Base-by-base conservation (phyloP, 106 monocot species). In the Allium sativum region DNA sequence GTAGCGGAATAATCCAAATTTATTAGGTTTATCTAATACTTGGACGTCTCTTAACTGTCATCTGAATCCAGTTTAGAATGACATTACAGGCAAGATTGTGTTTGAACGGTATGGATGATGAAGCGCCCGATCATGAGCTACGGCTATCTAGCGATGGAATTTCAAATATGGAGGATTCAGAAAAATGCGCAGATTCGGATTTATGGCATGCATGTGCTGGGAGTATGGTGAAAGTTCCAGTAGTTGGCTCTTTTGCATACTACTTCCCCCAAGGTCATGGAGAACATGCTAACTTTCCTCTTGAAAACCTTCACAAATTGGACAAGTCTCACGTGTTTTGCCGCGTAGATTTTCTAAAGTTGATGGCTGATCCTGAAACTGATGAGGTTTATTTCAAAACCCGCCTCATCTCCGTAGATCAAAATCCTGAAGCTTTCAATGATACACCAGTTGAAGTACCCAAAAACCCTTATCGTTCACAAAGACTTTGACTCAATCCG, bases 181-280 rank as follows among this genome's bases (percentile, higher is more conserved):
- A 67, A 16, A 72, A 69, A 53, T 79, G 79, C 58, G 18, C 76
- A 55, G 83, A 84, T 67, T 60, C 82, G 41, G 72, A 78, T 63
- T 74, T 83, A 19, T 83, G 82, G 82, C 82, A 83, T 58, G 82
- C 82, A 0, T 82, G 82, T 44, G 82, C 82, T 18, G 82, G 82
- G 21, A 74, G 82, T 3, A 82, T 82, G 78, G 79, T 79, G 13
- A 75, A 76, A 52, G 72, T 79, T 74, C 83, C 83, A 6, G 14
- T 59, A 1, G 60, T 72, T 19, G 69, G 76, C 52, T 78, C 83
- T 21, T 56, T 20, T 52, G 83, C 79, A 1, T 83, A 76, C 65
- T 83, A 83, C 69, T 83, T 75, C 31, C 75, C 79, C 15, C 83
- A 83, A 55, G 83, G 83, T 48, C 83, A 84, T 51, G 67, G 70